Percentiles rank a stretch among this genome's conserved stretches.
These are phyloP conservation scores for Trichodelitschia bisporula DNA, from an alignment of 495 filamentous ascomycete species.

Conservation along the genomic window DNA sequence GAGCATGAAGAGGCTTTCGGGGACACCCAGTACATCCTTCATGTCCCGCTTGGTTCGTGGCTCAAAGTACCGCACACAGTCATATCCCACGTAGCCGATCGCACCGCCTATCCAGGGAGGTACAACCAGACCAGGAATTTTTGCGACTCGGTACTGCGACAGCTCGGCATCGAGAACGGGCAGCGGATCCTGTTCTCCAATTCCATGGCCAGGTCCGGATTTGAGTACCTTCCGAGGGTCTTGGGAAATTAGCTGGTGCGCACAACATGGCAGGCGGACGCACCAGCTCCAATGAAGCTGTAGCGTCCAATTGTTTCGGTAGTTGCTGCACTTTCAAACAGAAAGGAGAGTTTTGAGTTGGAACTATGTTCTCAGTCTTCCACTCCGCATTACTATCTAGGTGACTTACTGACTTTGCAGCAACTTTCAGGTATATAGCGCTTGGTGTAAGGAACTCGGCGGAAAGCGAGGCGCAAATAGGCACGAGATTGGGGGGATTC, in stretches of 20 bases:
- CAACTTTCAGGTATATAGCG: conserved; percentile 71
- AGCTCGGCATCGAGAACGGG: conserved; percentile 60
- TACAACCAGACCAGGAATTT: conserved; percentile 53
- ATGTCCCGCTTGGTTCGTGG: conserved; percentile 68
- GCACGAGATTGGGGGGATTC: conserved; percentile 58
- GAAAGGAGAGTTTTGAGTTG: conserved; percentile 44
- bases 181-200: conserved; percentile 52
- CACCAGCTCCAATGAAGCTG: conserved; percentile 80
- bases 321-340: conserved; percentile 85
- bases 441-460: conserved; percentile 85
- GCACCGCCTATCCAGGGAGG: conserved; percentile 78
- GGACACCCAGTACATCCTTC: conserved; percentile 68
- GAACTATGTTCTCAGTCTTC: conserved; percentile 13
- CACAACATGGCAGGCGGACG: conserved; percentile 4
- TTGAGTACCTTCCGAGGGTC: conserved; percentile 67
- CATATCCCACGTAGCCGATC: conserved; percentile 90
- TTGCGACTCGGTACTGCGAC: conserved; percentile 44
- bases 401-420: conserved; percentile 33
- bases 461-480: conserved; percentile 62
- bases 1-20: conserved; percentile 92
- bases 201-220: conserved; percentile 70
- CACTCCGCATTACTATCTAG: not conserved
- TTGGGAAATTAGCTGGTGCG: conserved; percentile 8
- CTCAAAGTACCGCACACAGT: conserved; percentile 94
- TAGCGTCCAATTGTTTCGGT: conserved; percentile 78